Percentiles rank a stretch among this genome's conserved stretches.
Evolutionary conservation across 768 basidiomycete species (phyloP).

Genomic region (Pisolithus microcarpus): DNA sequence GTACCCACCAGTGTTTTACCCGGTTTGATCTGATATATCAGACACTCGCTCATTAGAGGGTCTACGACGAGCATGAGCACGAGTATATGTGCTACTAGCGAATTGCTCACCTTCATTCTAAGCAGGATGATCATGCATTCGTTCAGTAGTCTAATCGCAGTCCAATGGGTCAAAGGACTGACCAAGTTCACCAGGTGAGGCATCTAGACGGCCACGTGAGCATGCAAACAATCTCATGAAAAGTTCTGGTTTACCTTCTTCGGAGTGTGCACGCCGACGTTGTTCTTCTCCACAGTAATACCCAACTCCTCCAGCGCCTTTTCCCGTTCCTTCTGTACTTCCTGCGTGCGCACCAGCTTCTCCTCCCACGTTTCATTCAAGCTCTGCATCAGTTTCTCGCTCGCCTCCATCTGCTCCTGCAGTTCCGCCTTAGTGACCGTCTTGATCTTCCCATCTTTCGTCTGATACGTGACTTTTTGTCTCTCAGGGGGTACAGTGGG

Average conservation of each 20-base stretch:
- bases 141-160: constrained; percentile 7
- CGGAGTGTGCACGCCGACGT: constrained; percentile 95
- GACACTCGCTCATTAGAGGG: constrained; percentile 93
- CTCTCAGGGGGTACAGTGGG: constrained; percentile 85
- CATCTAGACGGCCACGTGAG: constrained; percentile 46
- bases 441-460: constrained; percentile 89
- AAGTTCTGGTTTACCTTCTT: constrained; percentile 57
- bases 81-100: neutral
- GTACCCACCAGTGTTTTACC: constrained; percentile 66
- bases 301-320: constrained; percentile 96
- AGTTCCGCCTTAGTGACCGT: constrained; percentile 96
- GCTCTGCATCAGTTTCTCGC: constrained; percentile 92
- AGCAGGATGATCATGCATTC: constrained; percentile 3
- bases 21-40: constrained; percentile 86
- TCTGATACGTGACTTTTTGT: constrained; percentile 92
- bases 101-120: constrained; percentile 62
- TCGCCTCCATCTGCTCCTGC: constrained; percentile 92
- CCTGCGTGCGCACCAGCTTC: constrained; percentile 84
- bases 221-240: constrained; percentile 4
- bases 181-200: constrained; percentile 92
- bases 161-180: constrained; percentile 27
- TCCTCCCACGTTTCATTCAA: constrained; percentile 96
- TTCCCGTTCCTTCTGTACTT: constrained; percentile 95
- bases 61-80: constrained; percentile 39
- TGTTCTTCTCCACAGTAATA: constrained; percentile 93